A percentile compares a stretch with the other conserved stretches of the same genome.
These are phyloP conservation scores for Lipomyces yamanashiensis DNA, from an alignment of 805 yeast species.

Conservation along the genomic window DNA sequence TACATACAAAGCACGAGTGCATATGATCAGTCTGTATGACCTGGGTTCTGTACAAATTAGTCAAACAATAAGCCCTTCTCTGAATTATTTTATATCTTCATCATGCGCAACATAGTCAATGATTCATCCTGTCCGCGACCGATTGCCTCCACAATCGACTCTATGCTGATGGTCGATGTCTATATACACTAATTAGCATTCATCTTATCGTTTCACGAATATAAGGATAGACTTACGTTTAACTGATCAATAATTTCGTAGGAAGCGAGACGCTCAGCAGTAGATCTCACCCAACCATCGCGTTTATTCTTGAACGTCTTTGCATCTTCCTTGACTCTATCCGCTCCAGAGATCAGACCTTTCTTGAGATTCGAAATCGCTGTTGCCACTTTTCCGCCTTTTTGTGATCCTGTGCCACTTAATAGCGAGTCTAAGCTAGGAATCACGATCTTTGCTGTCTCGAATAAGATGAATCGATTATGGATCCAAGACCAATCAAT, in stretches of 20 bases:
- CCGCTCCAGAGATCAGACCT: slow-evolving; percentile 5
- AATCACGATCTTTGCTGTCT: slow-evolving; percentile 25
- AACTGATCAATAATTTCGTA: slow-evolving; percentile 7
- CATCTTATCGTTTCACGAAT: neutral
- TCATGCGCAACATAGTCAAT: slow-evolving; percentile 23
- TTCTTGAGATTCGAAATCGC: slow-evolving; percentile 7
- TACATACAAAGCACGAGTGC: no score
- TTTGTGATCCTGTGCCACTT: neutral
- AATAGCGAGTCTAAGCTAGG: slow-evolving; percentile 13
- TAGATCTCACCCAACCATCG: slow-evolving; percentile 23
- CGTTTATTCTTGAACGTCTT: slow-evolving; percentile 19
- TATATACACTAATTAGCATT: neutral
- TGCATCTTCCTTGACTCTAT: slow-evolving; percentile 28
- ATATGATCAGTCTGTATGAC: no score
- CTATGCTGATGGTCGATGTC: slow-evolving; percentile 18
- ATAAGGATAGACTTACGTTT: slow-evolving; percentile 18
- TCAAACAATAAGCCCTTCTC: neutral
- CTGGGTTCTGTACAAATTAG: no score
- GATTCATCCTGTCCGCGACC: slow-evolving; percentile 26
- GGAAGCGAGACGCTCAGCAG: slow-evolving; percentile 6
- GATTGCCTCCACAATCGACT: slow-evolving; percentile 21
- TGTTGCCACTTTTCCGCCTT: slow-evolving; percentile 10
- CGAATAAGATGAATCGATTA: slow-evolving; percentile 20
- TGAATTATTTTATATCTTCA: slow-evolving; percentile 6
- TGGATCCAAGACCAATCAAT: slow-evolving; percentile 30